These are phyloP conservation scores for Mycena rosella DNA, from an alignment of 768 basidiomycete genomes.

Conservation along the genomic window DNA sequence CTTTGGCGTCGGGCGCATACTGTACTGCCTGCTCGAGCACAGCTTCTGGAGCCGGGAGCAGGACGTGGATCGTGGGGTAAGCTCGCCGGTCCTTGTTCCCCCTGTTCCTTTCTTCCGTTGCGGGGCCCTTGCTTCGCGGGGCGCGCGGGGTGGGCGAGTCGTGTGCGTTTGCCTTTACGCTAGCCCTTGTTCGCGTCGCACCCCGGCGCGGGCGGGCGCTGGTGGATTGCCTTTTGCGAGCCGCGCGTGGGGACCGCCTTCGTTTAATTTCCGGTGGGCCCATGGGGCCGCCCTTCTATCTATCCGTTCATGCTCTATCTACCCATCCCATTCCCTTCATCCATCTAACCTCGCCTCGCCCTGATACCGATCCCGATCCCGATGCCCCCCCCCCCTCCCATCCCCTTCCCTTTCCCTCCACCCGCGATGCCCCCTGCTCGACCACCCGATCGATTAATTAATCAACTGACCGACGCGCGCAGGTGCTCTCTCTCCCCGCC, in stretches of 20 bases:
- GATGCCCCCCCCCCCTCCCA: conserved; percentile 20
- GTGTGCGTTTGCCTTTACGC: neutral
- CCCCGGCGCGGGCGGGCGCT: too few relatives aligned
- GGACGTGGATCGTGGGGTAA: conserved; percentile 89
- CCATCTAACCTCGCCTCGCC: too few relatives aligned
- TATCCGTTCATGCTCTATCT: too few relatives aligned
- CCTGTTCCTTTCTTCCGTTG: neutral
- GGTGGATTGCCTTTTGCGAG: too few relatives aligned
- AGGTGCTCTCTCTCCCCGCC: conserved; percentile 93
- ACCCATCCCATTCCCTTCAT: conserved; percentile 15
- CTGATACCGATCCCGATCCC: conserved; percentile 33
- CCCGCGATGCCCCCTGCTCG: too few relatives aligned
- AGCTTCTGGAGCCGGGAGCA: conserved; percentile 95
- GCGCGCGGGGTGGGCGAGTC: neutral
- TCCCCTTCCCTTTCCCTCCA: too few relatives aligned
- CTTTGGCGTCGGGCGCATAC: conserved; percentile 95
- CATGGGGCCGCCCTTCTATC: too few relatives aligned
- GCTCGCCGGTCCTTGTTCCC: conserved; percentile 43
- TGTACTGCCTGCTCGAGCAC: conserved; percentile 95
- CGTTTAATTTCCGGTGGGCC: too few relatives aligned
- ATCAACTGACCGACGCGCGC: too few relatives aligned
- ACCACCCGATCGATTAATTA: too few relatives aligned
- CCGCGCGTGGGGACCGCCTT: too few relatives aligned
- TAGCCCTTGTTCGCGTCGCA: too few relatives aligned
- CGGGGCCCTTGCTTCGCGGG: conserved; percentile 22